These are phyloP conservation scores for Neurospora sp. DNA, from an alignment of 495 filamentous ascomycete species.

Conservation along the genomic window DNA sequence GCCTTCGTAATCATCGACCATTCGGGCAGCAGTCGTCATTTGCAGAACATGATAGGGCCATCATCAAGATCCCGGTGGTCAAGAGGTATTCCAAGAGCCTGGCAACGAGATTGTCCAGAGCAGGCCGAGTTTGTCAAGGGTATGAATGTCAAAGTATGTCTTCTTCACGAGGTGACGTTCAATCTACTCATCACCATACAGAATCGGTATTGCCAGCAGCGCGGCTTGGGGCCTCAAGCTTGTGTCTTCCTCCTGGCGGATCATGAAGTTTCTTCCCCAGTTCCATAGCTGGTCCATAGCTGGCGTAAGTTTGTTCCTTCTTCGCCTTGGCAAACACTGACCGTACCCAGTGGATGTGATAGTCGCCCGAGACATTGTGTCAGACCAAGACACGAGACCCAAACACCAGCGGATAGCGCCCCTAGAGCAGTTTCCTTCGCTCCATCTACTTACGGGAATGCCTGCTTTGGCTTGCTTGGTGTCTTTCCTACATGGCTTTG, in stretches of 20 bases:
- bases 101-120: neutral
- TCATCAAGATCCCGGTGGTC: neutral
- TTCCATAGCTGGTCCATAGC: neutral
- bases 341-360: neutral
- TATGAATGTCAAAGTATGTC: neutral
- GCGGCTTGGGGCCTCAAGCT: neutral
- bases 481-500: neutral
- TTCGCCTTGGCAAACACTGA: neutral
- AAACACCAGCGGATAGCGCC: neutral
- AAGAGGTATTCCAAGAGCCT: neutral
- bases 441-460: neutral
- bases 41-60: neutral
- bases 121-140: neutral
- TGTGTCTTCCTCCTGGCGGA: neutral
- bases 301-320: neutral
- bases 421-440: neutral
- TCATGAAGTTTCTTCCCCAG: neutral
- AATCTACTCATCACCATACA: neutral
- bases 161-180: neutral
- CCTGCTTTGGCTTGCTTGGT: neutral
- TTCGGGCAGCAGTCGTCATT: neutral
- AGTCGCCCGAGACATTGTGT: neutral
- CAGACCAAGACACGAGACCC: neutral
- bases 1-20: neutral
- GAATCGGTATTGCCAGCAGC: neutral